Evolutionary conservation across 768 basidiomycete species (phyloP), one percentile per base, ranked within the genome.

Genomic region (Auriculariales sp.): DNA sequence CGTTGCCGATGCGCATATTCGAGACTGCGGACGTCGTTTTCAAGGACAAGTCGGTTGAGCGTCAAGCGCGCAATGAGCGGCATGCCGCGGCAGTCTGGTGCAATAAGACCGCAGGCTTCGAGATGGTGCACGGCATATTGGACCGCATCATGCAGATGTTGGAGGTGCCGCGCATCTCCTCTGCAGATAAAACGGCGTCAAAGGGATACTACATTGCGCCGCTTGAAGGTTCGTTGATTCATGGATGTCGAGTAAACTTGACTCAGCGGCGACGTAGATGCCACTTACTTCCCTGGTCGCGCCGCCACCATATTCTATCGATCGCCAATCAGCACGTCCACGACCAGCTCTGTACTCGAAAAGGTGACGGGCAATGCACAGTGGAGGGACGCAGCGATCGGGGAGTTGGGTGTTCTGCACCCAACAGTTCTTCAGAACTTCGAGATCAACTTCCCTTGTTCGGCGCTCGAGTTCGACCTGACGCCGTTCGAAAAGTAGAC

Each of bases 91-190:
- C 86, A 0, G 76, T 98, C 33, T 97, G 89, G 84, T 94, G 92
- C 66, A 94, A 94, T 66, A 89, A 89, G 68, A 88, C 83, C 12
- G 95, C 93, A 31, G 93, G 93, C 3, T 99, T 99, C 61, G 93
- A 99, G 70, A 77, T 94, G 53, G 82, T 93, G 10, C 95, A 98
- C 63, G 95, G 95, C 29, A 69, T 98, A 66, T 67, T 99, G 55
- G 92, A 98, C 66, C 74, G 93, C 46, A 76, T 88, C 31, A 98
- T 99, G 95, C 85, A 82, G 64, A 92, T 95, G 77, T 69, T 99
- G 19, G 94, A 95, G 55, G 75, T 99, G 30, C 85, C 90, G 32
- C 75, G 81, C 56, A 84, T 97, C 49, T 64, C 69, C 19, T 75
- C 69, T 51, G 64, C 59, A 28, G 75, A 84, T 58, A 66, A 59